Evolutionary conservation across 2,329 filamentous ascomycete genomes (phyloP), one percentile per base, ranked within the genome.

Genomic region (Fusarium foetens): DNA sequence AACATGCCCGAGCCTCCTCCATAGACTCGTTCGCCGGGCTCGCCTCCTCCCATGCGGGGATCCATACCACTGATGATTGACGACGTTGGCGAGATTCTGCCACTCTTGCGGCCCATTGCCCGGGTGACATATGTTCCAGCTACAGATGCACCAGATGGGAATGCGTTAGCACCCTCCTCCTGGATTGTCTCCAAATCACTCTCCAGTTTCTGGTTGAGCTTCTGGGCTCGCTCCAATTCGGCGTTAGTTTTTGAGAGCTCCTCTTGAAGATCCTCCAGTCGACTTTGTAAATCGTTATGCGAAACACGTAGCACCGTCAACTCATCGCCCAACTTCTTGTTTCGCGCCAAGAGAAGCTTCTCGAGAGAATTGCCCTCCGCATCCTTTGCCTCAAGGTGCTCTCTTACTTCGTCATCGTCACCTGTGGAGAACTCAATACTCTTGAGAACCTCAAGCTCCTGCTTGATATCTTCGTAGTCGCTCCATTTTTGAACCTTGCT

Each of bases 31-130:
- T 94, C 93, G 21, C 86, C 84, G 16, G 66, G 70, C 42, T 86
- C 82, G 13, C 82, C 80, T 52, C 83, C 84, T 52, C 83, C 84
- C 45, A 75, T 71, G 46, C 89, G 87, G 27, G 93, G 91, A 77
- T 97, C 93, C 79, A 98, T 94, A n/a, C 96, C 96, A 67, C 95
- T 98, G 76, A 99, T 98, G 77, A 99, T 98, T 25, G 95, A 98
- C 8, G 95, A 98, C 2, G 96, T 98, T 1, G 96, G 97, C 6
- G 96, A 98, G 21, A 92, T 89, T 54, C 87, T 85, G 43, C 92
- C 89, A 35, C 92, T 90, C 76, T 90, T 89, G 53, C 93, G 88
- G 23, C 89, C 87, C 3, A 87, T 86, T 42, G 85, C 86, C 17
- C 86, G 81, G 5, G 88, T 95, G 57, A 91, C 89, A 80, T 97